phyloP scores from a whole-genome alignment of 2,329 filamentous ascomycete genomes.

The Colletotrichum lini region DNA sequence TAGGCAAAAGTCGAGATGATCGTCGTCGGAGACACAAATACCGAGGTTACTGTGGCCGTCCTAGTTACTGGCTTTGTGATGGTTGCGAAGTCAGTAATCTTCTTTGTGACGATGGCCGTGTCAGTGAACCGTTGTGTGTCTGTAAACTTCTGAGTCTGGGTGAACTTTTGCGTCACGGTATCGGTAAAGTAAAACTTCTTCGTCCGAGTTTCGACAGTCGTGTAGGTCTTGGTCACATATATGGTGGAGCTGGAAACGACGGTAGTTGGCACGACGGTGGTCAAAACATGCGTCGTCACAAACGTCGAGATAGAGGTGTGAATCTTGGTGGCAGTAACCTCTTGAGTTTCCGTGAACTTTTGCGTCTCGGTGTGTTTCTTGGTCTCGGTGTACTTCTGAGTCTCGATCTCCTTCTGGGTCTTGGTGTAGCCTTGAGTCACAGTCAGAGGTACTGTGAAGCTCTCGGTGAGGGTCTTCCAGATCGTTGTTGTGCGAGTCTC shows the following conservation, averaged over 20 bases:
- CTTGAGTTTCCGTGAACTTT: constrained; percentile 9
- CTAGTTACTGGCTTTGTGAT: constrained; percentile 38
- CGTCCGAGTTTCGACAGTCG: constrained; percentile 32
- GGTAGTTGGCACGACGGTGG: constrained; percentile 33
- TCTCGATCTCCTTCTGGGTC: constrained; percentile 33
- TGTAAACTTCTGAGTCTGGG: constrained; percentile 24
- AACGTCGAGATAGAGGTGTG: constrained; percentile 38
- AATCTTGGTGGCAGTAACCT: constrained; percentile 30
- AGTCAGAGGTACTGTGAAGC: constrained; percentile 2
- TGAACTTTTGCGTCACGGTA: constrained; percentile 27
- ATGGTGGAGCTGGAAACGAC: constrained; percentile 27
- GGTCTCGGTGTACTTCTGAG: constrained; percentile 32
- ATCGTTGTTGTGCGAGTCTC: constrained; percentile 42
- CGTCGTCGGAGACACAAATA: constrained; percentile 30
- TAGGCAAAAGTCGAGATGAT: constrained; percentile 38
- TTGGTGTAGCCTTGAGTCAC: constrained; percentile 29
- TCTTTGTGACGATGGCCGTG: constrained; percentile 14
- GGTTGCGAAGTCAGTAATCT: constrained; percentile 25
- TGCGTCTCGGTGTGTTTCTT: constrained; percentile 11
- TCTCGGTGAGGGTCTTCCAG: constrained; percentile 42
- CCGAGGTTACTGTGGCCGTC: constrained; percentile 32
- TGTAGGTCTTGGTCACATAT: constrained; percentile 38
- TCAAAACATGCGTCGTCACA: constrained; percentile 28
- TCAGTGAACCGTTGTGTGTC: constrained; percentile 26
- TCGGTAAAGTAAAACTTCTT: constrained; percentile 35